A percentile compares a stretch with the other conserved stretches of the same genome.
Evolutionary conservation across 148 eudicot genomes (phyloP).

Genomic region (Spergularia marina): DNA sequence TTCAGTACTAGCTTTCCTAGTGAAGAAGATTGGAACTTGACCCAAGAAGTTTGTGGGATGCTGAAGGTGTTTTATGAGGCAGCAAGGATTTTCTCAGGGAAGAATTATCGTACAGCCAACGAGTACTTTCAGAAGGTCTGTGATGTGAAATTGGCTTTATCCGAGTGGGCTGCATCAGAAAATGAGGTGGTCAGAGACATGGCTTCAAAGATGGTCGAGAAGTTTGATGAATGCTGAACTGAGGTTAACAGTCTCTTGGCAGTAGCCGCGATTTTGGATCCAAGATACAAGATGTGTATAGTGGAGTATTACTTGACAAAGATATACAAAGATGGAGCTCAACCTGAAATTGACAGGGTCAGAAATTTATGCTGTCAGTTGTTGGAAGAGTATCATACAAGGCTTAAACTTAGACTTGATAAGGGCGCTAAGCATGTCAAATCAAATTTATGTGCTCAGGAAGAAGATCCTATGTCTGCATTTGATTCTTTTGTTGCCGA

Average conservation of each 20-base stretch:
- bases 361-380: background rate
- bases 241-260: slow-evolving; percentile 9
- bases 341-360: slow-evolving; percentile 6
- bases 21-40: slow-evolving; percentile 16
- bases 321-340: slow-evolving; percentile 12
- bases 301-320: slow-evolving; percentile 6
- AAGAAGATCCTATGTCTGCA: slow-evolving; percentile 3
- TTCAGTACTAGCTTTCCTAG: slow-evolving; percentile 3
- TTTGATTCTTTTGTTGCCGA: slow-evolving; percentile 11
- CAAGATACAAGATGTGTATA: slow-evolving; percentile 8
- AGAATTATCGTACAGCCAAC: background rate
- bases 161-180: slow-evolving; percentile 5
- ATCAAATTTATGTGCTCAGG: background rate
- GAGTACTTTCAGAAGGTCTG: slow-evolving; percentile 5
- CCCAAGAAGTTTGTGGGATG: slow-evolving; percentile 12
- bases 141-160: slow-evolving; percentile 17
- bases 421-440: background rate
- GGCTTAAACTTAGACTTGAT: background rate
- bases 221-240: slow-evolving; percentile 13
- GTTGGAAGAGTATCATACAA: background rate
- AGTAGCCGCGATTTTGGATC: slow-evolving; percentile 6
- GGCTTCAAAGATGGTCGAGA: slow-evolving; percentile 4
- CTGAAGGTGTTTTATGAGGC: slow-evolving; percentile 14
- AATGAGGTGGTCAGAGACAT: background rate
- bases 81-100: background rate